Conservation (phyloP, 2,329 filamentous ascomycete species). For the Epichloe festucae region DNA sequence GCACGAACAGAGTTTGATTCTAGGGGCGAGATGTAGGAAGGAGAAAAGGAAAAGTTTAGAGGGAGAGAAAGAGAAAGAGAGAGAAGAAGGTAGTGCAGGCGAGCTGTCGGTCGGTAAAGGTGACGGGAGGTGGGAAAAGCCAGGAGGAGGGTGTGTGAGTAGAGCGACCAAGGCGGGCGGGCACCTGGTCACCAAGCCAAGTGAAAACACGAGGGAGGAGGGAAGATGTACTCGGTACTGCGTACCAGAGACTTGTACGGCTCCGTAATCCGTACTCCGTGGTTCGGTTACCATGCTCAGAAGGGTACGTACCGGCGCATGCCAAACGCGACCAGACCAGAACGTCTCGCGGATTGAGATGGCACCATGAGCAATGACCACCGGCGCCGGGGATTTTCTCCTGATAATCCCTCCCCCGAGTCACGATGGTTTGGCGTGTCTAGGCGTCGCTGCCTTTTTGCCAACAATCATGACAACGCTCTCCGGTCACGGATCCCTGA, state of each 20-base stretch:
- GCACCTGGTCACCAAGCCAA: constrained; percentile 1
- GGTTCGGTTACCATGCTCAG: background rate
- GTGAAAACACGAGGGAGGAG: constrained; percentile 7
- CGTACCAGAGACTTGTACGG: background rate
- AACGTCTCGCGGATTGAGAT: background rate
- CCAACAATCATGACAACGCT: background rate
- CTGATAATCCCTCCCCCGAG: background rate
- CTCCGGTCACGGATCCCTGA: background rate
- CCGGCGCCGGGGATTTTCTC: background rate
- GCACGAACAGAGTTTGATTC: constrained; percentile 2
- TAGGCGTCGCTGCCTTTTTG: too few species aligned
- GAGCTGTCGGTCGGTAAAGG: constrained; percentile 9
- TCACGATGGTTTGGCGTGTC: background rate
- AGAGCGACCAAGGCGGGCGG: constrained; percentile 8
- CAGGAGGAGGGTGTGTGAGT: constrained; percentile 9
- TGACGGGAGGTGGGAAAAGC: constrained; percentile 11
- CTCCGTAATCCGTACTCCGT: too few species aligned
- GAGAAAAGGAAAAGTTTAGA: constrained; percentile 12
- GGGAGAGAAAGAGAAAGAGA: constrained; percentile 12
- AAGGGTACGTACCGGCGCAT: background rate
- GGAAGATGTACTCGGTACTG: background rate
- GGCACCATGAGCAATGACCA: background rate
- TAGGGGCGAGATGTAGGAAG: constrained; percentile 9
- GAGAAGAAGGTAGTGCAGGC: constrained; percentile 4
- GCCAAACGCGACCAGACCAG: background rate